phyloP scores from a whole-genome alignment of 1,284 basidiomycete genomes.

The Microbotryum violaceum region DNA sequence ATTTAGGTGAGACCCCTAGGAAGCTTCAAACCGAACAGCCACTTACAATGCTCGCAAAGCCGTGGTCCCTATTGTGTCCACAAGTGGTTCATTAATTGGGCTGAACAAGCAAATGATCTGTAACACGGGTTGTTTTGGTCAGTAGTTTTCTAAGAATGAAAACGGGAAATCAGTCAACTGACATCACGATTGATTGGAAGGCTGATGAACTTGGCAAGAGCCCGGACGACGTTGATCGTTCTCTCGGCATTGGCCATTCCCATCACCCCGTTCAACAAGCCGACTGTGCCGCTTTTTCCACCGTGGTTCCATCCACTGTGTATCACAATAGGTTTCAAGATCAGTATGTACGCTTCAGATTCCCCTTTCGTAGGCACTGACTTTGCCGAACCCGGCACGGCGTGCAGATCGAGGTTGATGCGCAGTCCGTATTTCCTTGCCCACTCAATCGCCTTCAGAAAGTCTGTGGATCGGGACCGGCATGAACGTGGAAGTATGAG shows the following conservation, averaged over 20 bases:
- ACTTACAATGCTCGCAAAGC: slow-evolving; percentile 2
- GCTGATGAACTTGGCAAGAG: slow-evolving; percentile 34
- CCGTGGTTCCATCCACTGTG: slow-evolving; percentile 49
- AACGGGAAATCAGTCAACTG: slow-evolving; percentile 56
- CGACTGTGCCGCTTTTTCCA: slow-evolving; percentile 42
- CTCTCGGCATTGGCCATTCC: slow-evolving; percentile 44
- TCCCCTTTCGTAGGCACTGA: not conserved
- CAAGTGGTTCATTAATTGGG: slow-evolving; percentile 12
- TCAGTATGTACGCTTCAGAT: slow-evolving; percentile 40
- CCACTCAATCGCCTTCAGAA: slow-evolving; percentile 49
- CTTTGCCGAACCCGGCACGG: slow-evolving; percentile 59
- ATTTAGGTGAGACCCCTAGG: too few relatives aligned
- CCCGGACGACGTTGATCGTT: slow-evolving; percentile 33
- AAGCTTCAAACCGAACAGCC: not conserved
- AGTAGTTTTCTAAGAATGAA: slow-evolving; percentile 59
- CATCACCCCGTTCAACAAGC: slow-evolving; percentile 65
- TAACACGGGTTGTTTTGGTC: slow-evolving; percentile 32
- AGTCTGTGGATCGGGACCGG: slow-evolving; percentile 8
- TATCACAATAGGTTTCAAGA: not conserved
- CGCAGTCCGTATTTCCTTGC: slow-evolving; percentile 79
- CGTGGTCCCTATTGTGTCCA: slow-evolving; percentile 22
- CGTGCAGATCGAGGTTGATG: slow-evolving; percentile 73
- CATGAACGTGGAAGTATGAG: too few relatives aligned
- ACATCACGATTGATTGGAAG: slow-evolving; percentile 53
- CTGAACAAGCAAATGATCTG: slow-evolving; percentile 32